Base-by-base conservation (phyloP, 1,284 basidiomycete species). In the Trametes hirsuta region DNA sequence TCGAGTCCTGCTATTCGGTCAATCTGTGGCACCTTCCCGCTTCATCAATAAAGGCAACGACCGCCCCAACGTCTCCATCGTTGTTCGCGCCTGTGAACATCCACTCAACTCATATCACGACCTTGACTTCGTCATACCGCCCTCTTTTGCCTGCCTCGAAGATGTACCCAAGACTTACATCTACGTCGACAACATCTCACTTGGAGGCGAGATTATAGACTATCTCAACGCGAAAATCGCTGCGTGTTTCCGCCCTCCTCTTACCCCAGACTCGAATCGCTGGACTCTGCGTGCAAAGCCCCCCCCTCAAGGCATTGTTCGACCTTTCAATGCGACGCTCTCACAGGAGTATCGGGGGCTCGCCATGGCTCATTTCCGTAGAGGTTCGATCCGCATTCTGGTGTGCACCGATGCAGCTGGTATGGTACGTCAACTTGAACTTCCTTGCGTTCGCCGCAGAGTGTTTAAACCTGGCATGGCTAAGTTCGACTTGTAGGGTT, bases 31-130 rank as follows among this genome's bases (percentile, higher is more conserved):
- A 2, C 39, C 39, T 6, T 54, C 47, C n/a, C 40, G 55, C 10
- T 67, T 60, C 34, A 4, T 58, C 39, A 67, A 68, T 25, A 39
- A 71, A 2, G 78, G 76, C 5, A 81, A 81, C 60, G 75, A 80
- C 52, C 67, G 75, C 0, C 59, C 72, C 0, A 79, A 77, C 60
- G 74, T 80, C 5, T 73, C 79, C 2, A 54, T 76, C 0, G 72
- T 77, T 2, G 72, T 77, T 1, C 75, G 75, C 0, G 73, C 73
- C 3, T 77, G 77, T 6, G 65, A 79, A 14, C 65, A 79, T 53
- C 58, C 76, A 8, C 70, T 75, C 57, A 76, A 76, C 52, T 69
- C 72, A 0, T 78, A 68, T 55, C 44, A 54, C 0, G 77, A 81
- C 64, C 67, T 79, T 8, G 69, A 77, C 52, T 79, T 79, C 47